A percentile compares a stretch with the other conserved stretches of the same genome.
Evolutionary conservation across 73 alveolate species (phyloP).

Genomic region (Tetrahymena thermophila): DNA sequence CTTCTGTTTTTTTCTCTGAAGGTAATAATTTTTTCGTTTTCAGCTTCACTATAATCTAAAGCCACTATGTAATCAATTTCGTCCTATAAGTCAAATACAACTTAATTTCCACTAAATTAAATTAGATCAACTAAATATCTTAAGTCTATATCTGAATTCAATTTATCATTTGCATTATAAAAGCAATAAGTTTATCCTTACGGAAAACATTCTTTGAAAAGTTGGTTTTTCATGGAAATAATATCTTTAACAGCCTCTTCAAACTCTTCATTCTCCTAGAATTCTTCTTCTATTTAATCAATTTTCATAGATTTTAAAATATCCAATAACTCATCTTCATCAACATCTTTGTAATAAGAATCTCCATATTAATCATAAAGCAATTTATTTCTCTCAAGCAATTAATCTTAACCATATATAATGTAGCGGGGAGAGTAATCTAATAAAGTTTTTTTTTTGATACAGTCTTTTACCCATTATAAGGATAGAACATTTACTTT

Average conservation of each 20-base stretch:
- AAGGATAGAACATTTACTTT: slow-evolving; percentile 66
- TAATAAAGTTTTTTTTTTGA: slow-evolving; percentile 55
- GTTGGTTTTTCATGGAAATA: background rate
- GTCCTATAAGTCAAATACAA: background rate
- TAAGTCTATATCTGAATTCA: background rate
- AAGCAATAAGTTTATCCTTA: background rate
- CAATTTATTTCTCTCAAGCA: background rate
- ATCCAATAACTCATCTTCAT: slow-evolving; percentile 20
- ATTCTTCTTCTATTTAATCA: background rate
- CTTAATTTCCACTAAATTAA: background rate
- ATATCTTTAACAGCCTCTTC: background rate
- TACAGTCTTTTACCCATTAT: slow-evolving; percentile 87
- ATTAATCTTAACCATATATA: slow-evolving; percentile 31
- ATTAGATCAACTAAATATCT: background rate
- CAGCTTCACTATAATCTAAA: background rate
- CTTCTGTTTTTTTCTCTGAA: background rate
- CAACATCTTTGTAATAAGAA: background rate
- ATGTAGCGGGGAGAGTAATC: slow-evolving; percentile 82
- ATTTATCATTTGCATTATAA: background rate
- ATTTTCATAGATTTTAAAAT: background rate
- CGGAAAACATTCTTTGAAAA: background rate
- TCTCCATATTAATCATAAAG: slow-evolving; percentile 30
- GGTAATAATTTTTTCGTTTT: background rate
- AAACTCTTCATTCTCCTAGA: background rate
- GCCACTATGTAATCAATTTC: background rate